Evolutionary conservation across 768 basidiomycete species (phyloP).

Genomic region (Asterophora lycoperdoides): DNA sequence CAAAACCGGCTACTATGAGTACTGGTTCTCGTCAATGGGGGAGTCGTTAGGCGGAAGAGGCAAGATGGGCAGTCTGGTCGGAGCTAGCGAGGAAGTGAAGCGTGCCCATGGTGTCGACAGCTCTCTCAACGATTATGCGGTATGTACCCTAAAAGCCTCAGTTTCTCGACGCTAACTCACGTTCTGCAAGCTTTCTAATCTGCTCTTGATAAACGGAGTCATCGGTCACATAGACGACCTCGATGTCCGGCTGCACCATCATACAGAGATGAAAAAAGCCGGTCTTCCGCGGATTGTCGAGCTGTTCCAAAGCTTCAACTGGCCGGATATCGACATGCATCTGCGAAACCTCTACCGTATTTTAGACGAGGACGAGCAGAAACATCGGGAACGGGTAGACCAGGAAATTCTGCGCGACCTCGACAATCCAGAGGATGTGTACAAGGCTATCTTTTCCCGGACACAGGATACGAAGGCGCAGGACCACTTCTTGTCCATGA

Average conservation of each 20-base stretch:
- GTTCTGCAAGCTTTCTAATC: conserved; percentile 54
- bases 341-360: conserved; percentile 54
- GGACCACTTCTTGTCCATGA: conserved; percentile 86
- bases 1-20: conserved; percentile 64
- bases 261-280: conserved; percentile 84
- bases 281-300: conserved; percentile 72
- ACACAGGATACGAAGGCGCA: conserved; percentile 75
- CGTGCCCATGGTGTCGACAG: conserved; percentile 61
- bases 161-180: conserved; percentile 3
- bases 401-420: conserved; percentile 73
- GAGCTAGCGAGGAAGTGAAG: conserved; percentile 87
- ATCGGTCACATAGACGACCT: conserved; percentile 67
- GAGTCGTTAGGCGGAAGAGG: conserved; percentile 76
- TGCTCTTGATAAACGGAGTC: conserved; percentile 69
- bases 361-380: conserved; percentile 72
- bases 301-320: conserved; percentile 63
- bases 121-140: conserved; percentile 81
- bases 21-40: conserved; percentile 87
- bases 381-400: conserved; percentile 70
- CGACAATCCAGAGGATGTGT: conserved; percentile 81
- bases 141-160: conserved; percentile 33
- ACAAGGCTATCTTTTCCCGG: conserved; percentile 72
- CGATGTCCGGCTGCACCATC: conserved; percentile 81
- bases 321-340: conserved; percentile 61
- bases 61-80: conserved; percentile 93